phyloP scores from a whole-genome alignment of 345 rosid species.

The Nephelium lappaceum region DNA sequence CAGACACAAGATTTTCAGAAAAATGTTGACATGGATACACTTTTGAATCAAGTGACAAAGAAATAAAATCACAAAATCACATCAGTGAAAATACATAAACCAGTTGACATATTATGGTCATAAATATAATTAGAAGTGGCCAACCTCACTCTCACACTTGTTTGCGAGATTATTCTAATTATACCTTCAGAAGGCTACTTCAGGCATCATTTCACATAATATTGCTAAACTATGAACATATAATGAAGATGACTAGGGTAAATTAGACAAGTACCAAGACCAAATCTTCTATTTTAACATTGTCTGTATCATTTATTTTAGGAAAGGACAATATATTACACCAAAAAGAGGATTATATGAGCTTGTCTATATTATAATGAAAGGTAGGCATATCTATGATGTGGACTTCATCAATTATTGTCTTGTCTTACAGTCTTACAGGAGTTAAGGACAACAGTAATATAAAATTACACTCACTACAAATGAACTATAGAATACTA shows the following conservation, averaged over 20 bases:
- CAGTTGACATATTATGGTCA: background rate
- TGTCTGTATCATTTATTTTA: background rate
- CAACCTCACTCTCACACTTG: background rate
- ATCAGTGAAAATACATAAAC: background rate
- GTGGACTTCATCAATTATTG: background rate
- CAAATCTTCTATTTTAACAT: background rate
- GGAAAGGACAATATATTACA: background rate
- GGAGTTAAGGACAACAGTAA: background rate
- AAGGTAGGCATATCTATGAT: background rate
- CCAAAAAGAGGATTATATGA: background rate
- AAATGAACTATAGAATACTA: background rate
- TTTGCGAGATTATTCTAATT: background rate
- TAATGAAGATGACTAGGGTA: background rate
- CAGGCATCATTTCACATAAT: background rate
- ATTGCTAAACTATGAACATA: background rate
- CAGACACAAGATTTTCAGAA: constrained; percentile 23
- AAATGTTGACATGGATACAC: constrained; percentile 23
- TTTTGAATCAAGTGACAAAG: background rate
- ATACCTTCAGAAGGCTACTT: background rate
- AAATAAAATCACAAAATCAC: background rate
- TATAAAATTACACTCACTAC: background rate
- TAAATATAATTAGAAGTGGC: background rate
- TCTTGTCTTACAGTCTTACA: background rate
- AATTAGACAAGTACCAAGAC: background rate
- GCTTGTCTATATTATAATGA: background rate